These are phyloP conservation scores for Candida ovalis DNA, from an alignment of 805 yeast species.

Conservation along the genomic window DNA sequence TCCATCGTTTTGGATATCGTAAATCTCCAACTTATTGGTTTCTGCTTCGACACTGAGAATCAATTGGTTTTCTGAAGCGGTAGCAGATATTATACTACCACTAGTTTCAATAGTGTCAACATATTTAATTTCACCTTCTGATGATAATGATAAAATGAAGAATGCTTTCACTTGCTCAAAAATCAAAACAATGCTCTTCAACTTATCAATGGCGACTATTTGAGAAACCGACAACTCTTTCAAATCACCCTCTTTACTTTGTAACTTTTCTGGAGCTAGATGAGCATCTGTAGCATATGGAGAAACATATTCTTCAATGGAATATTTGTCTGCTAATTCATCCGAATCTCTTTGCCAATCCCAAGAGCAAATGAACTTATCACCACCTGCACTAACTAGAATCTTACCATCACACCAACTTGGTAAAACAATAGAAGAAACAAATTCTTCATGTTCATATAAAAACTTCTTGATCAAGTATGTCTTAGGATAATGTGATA, in stretches of 20 bases:
- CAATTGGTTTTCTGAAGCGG: conserved; percentile 22
- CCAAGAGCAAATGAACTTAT: conserved; percentile 70
- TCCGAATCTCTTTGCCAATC: conserved; percentile 52
- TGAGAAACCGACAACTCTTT: conserved; percentile 50
- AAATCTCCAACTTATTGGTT: conserved; percentile 20
- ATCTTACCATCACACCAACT: conserved; percentile 41
- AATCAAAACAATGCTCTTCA: conserved; percentile 36
- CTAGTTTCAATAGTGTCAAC: conserved; percentile 30
- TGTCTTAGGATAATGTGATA: conserved; percentile 75
- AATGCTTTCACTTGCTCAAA: conserved; percentile 46
- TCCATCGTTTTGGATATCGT: conserved; percentile 24
- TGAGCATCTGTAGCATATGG: conserved; percentile 54
- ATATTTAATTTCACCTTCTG: conserved; percentile 29
- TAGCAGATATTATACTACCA: conserved; percentile 25
- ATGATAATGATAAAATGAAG: conserved; percentile 34
- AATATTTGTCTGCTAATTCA: conserved; percentile 41
- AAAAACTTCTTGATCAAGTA: conserved; percentile 77
- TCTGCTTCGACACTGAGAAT: conserved; percentile 24
- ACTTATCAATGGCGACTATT: conserved; percentile 28
- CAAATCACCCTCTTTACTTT: conserved; percentile 43
- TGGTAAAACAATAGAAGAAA: conserved; percentile 62
- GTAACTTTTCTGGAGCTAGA: conserved; percentile 61
- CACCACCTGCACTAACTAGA: conserved; percentile 90
- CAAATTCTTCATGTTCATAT: conserved; percentile 83
- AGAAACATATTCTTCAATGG: conserved; percentile 34